A percentile compares a stretch with the other conserved stretches of the same genome.
phyloP scores from a whole-genome alignment of 2,329 filamentous ascomycete genomes.

The Camptophora hylomeconis region DNA sequence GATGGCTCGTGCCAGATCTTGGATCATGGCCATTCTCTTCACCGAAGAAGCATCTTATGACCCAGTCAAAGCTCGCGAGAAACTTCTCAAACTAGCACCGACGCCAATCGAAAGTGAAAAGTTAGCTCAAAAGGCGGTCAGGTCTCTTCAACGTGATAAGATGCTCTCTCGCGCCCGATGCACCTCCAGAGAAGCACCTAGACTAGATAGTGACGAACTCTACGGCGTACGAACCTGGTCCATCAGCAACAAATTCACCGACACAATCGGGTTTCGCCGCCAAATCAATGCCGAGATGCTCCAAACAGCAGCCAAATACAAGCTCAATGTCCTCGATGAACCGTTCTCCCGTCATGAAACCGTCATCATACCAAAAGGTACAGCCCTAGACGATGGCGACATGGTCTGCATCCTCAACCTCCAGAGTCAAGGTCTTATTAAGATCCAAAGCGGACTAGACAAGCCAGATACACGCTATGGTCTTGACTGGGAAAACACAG shows the following conservation, averaged over 20 bases:
- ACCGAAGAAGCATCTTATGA: constrained; percentile 30
- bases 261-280: constrained; percentile 27
- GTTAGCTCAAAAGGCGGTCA: constrained; percentile 27
- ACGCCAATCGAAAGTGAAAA: constrained; percentile 13
- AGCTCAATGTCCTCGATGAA: constrained; percentile 28
- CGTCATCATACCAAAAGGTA: constrained; percentile 18
- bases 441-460: constrained; percentile 23
- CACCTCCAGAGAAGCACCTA: too few relatives aligned
- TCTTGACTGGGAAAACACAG: constrained; percentile 27
- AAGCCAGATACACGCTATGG: constrained; percentile 33
- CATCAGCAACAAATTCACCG: constrained; percentile 20
- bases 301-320: constrained; percentile 29
- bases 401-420: constrained; percentile 19
- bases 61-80: constrained; percentile 22
- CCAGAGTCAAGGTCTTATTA: constrained; percentile 22
- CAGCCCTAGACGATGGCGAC: constrained; percentile 16
- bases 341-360: constrained; percentile 19
- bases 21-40: constrained; percentile 34
- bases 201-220: constrained; percentile 4
- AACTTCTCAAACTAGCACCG: constrained; percentile 15
- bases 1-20: constrained; percentile 27
- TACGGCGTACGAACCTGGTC: constrained; percentile 7
- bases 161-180: constrained; percentile 6
- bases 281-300: constrained; percentile 28
- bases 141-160: constrained; percentile 22